Conservation (phyloP, 495 filamentous ascomycete species). For the Immersiella caudata region DNA sequence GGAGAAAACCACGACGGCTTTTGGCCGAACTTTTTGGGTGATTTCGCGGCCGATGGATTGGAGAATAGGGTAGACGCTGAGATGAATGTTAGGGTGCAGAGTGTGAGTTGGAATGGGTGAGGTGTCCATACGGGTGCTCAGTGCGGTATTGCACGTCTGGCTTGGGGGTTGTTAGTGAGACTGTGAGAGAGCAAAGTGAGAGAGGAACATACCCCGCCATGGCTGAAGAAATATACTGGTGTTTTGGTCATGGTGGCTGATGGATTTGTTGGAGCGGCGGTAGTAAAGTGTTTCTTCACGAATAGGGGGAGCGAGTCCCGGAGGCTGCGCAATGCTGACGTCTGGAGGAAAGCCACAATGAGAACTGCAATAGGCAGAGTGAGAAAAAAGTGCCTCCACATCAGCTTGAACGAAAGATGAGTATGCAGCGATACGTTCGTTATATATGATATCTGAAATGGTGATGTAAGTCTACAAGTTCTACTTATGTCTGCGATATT, state of each 20-base stretch:
- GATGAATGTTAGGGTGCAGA: background rate
- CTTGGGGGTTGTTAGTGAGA: slow-evolving; percentile 41
- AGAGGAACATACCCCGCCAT: slow-evolving; percentile 70
- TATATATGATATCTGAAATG: background rate
- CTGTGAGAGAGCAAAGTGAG: background rate
- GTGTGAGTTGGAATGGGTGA: background rate
- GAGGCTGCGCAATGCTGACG: slow-evolving; percentile 1
- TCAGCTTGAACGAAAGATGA: background rate
- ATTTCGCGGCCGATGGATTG: slow-evolving; percentile 75
- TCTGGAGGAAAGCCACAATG: slow-evolving; percentile 18
- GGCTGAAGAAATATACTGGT: slow-evolving; percentile 78
- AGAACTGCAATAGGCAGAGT: slow-evolving; percentile 17
- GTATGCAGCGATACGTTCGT: background rate
- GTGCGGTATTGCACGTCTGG: slow-evolving; percentile 75
- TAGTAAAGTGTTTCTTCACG: slow-evolving; percentile 15
- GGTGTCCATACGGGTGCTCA: slow-evolving; percentile 57
- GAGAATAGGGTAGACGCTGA: slow-evolving; percentile 64
- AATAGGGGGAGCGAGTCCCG: slow-evolving; percentile 14
- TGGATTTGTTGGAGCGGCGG: slow-evolving; percentile 21
- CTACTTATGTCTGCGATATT: background rate
- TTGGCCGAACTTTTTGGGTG: slow-evolving; percentile 75
- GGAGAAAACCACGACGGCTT: slow-evolving; percentile 83
- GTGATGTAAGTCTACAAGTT: background rate
- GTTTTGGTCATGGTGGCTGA: slow-evolving; percentile 38
- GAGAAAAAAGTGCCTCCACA: slow-evolving; percentile 18